Base-by-base conservation (phyloP, 1,139 yeast species). In the Yamadazyma trypodendri region DNA sequence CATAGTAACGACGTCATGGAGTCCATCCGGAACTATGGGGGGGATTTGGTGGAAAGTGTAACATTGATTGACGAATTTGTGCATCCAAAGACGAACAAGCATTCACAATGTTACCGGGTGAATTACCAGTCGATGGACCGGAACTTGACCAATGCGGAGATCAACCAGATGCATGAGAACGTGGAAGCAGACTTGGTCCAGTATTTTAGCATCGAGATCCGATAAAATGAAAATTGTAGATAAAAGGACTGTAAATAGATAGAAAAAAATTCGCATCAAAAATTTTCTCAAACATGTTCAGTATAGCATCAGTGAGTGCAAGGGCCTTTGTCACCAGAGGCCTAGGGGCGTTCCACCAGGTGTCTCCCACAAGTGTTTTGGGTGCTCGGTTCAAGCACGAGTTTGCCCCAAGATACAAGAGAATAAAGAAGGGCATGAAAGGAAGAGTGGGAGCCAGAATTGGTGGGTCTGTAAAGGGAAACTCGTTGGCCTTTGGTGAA, bases 121-220 rank as follows among this genome's bases (percentile, higher is more conserved):
- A 84, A 84, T 56, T 92, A 89, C 63, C 97, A 92, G 63, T 85
- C 96, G 2, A 90, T 94, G 97, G 97, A 92, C 53, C 75, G 96
- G 54, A 84, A 84, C 43, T 70, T 92, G 48, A 88, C 95, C 24
- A 86, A 85, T 56, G 79, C 75, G 1, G 97, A 89, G 57, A 75
- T 90, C 42, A 89, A 89, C 55, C 67, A 56, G 1, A 65, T 87
- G 36, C 96, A 90, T 54, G 72, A 73, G 6, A 58, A 66, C 34
- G 87, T 89, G 14, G 79, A 85, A 48, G 49, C 60, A 1, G 76
- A 75, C 24, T 69, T 89, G 50, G 65, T 67, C 15, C 55, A 65
- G 3, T 65, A 60, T 38, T 84, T 74, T 54, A 67, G 71, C 8
- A 81, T 89, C 12, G 81, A 80, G 21, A 18, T 18, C 21, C 21